phyloP scores from a whole-genome alignment of 2,329 filamentous ascomycete species.

The Incumbomyces lentus region DNA sequence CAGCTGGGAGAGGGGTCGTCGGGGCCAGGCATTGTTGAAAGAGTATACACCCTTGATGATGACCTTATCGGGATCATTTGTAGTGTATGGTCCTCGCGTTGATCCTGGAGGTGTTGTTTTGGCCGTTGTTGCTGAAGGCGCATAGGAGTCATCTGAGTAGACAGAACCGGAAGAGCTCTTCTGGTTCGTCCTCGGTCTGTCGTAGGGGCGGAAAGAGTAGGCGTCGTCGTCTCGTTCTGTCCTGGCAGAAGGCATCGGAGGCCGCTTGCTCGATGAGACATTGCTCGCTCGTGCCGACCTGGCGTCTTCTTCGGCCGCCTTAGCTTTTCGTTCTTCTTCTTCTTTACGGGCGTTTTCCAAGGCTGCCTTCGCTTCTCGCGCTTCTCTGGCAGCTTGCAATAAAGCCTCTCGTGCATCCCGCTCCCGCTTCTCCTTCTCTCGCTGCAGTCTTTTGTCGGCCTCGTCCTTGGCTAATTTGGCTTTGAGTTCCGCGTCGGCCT shows the following conservation, averaged over 20 bases:
- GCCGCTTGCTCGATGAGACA: constrained; percentile 23
- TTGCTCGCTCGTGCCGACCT: constrained; percentile 23
- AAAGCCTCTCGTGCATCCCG: constrained; percentile 50
- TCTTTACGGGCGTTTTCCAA: constrained; percentile 29
- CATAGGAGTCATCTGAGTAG: constrained; percentile 78
- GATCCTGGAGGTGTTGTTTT: constrained; percentile 76
- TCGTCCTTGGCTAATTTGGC: constrained; percentile 20
- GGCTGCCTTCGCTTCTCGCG: constrained; percentile 23
- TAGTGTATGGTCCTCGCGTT: constrained; percentile 66
- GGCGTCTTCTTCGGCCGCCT: constrained; percentile 17
- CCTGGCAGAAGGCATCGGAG: constrained; percentile 28
- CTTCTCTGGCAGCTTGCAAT: constrained; percentile 30
- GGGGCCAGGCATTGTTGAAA: constrained; percentile 81
- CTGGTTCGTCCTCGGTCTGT: constrained; percentile 51
- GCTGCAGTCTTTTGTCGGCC: constrained; percentile 6
- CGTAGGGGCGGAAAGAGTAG: constrained; percentile 69
- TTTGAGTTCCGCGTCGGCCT: constrained; percentile 9
- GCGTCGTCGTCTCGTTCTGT: constrained; percentile 46
- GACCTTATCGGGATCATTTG: constrained; percentile 89
- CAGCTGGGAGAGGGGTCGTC: constrained; percentile 82
- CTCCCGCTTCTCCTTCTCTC: constrained; percentile 65
- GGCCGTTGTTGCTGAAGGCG: constrained; percentile 71
- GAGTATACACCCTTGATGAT: constrained; percentile 86
- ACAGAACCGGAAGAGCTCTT: constrained; percentile 54
- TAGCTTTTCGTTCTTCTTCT: constrained; percentile 13